Conservation (phyloP, 768 basidiomycete genomes). For the Suillus bovinus region DNA sequence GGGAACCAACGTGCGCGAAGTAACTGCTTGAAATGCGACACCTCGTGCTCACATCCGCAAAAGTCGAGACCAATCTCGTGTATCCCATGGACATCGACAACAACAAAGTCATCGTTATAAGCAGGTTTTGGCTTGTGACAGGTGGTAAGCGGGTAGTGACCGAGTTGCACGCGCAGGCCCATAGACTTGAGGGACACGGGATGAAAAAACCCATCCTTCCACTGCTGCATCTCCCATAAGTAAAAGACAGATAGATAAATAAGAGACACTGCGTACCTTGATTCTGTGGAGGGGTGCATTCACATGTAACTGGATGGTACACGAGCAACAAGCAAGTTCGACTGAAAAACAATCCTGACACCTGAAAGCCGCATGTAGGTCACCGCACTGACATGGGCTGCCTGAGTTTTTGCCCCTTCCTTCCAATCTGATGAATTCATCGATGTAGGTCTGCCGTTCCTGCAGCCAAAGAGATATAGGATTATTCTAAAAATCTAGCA, state of each 20-base stretch:
- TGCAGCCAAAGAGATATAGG: not conserved
- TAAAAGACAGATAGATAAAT: not conserved
- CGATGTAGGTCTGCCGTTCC: too few species aligned
- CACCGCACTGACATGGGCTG: too few species aligned
- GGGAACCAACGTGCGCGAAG: conserved; percentile 13
- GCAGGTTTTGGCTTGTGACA: not conserved
- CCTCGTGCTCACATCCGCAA: conserved; percentile 4
- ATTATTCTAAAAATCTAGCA: not conserved
- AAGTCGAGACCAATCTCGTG: conserved; percentile 14
- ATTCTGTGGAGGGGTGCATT: not conserved
- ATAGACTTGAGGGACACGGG: conserved; percentile 1
- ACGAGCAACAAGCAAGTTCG: not conserved
- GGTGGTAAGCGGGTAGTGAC: not conserved
- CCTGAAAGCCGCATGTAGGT: not conserved
- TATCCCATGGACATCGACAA: conserved; percentile 15
- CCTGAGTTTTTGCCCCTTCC: too few species aligned
- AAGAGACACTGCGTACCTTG: not conserved
- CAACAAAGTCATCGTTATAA: conserved; percentile 6
- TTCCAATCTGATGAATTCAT: too few species aligned
- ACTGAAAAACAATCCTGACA: not conserved
- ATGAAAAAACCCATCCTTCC: conserved; percentile 14
- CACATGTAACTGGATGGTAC: not conserved
- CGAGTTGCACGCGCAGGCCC: conserved; percentile 10
- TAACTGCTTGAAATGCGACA: conserved; percentile 11
- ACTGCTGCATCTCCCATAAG: conserved; percentile 12